Base-by-base conservation (phyloP, 2,329 filamentous ascomycete species). In the Pseudopyrenochaeta lycopersici region DNA sequence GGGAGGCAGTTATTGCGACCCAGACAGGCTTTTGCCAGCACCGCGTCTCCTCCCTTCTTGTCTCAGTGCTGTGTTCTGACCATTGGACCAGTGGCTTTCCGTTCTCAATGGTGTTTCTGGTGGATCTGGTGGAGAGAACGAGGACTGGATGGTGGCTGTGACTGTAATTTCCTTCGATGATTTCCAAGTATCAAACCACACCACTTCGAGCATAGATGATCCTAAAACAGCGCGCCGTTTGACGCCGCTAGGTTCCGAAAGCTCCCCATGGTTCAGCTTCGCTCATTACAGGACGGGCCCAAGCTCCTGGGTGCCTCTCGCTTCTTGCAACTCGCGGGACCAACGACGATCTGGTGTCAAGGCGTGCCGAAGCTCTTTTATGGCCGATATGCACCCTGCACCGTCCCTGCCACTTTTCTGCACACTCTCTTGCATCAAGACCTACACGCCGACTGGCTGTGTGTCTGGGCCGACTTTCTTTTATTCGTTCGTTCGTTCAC, bases 101-200 rank as follows among this genome's bases (percentile, higher is more conserved):
- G 52, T 57, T n/a, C 46, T 48, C 47, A 41, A 49, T 54, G 56
- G 54, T 45, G 48, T 58, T 56, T 35, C 46, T 55, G 48, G 47
- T 48, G 43, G 21, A 31, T 31, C 21, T 51, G 2, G 4, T 43
- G 31, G 42, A 27, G 33, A 54, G 54, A 61, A 56, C 42, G 56
- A 57, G 47, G 60, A 56, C 52, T 56, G 60, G 52, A 46, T 32
- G 38, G 48, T 61, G 61, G 66, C 68, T 63, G 60, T 56, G 54
- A 56, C 42, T 52, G 64, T 57, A 75, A 74, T 74, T 61, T 72
- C 71, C 46, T 9, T 47, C 43, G 46, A 49, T 41, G 54, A 49
- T 27, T 54, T 53, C 39, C 56, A 35, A 56, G 56, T 48, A 56
- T 51, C 46, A 41, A 14, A 47, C 62, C 57, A 66, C 61, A 52